Percentiles rank a stretch among this genome's conserved stretches.
Conservation (phyloP, 73 alveolate species). For the Breviolum minutum region DNA sequence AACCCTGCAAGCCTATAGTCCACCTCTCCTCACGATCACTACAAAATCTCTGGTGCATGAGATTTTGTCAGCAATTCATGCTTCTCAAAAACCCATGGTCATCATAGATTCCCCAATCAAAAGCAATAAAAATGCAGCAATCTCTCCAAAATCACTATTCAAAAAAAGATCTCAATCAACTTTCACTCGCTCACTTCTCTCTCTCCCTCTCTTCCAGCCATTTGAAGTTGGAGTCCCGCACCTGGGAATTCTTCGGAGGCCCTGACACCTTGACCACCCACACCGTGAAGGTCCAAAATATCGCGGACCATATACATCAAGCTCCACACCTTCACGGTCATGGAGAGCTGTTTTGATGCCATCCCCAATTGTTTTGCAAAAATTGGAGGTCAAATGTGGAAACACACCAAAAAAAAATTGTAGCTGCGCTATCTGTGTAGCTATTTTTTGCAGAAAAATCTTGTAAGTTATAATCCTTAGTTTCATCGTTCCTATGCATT, state of each 20-base stretch:
- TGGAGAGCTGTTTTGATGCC: no score
- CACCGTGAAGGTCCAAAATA: conserved; percentile 69
- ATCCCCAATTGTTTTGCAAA: background rate
- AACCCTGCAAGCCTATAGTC: no score
- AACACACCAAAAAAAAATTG: background rate
- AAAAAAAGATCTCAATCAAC: no score
- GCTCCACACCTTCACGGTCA: conserved; percentile 94
- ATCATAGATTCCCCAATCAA: no score
- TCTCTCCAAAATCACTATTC: no score
- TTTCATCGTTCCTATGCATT: background rate
- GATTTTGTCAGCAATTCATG: background rate
- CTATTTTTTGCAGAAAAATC: background rate
- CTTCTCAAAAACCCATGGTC: background rate
- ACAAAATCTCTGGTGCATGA: background rate
- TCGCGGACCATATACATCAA: conserved; percentile 93
- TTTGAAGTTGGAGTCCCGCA: background rate
- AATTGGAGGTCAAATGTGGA: no score
- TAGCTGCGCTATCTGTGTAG: background rate
- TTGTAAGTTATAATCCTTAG: no score
- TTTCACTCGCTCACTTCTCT: no score
- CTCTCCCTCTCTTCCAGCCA: background rate
- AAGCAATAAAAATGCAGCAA: no score
- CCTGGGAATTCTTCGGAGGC: conserved; percentile 66
- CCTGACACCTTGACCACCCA: conserved; percentile 88
- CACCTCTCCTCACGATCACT: no score